Evolutionary conservation across 495 filamentous ascomycete genomes (phyloP).

Genomic region (Lentithecium fluviatile): DNA sequence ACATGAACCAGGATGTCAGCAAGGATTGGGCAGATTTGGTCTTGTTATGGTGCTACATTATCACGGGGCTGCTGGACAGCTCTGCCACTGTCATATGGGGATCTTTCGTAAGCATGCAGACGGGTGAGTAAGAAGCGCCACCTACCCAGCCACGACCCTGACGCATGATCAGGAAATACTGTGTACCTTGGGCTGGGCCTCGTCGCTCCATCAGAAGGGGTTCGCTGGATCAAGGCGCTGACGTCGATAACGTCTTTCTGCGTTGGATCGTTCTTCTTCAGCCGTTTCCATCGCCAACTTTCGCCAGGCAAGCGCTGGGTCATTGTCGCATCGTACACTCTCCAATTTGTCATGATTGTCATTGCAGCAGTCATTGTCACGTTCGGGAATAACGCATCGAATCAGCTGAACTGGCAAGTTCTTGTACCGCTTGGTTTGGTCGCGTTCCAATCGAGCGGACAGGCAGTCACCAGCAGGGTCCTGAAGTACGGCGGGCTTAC

Average conservation of each 20-base stretch:
- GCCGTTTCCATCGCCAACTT: slow-evolving; percentile 58
- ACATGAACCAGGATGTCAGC: slow-evolving; percentile 51
- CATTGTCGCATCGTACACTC: slow-evolving; percentile 58
- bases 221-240: slow-evolving; percentile 65
- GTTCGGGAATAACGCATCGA: slow-evolving; percentile 40
- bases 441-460: slow-evolving; percentile 69
- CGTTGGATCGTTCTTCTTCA: slow-evolving; percentile 64
- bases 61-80: slow-evolving; percentile 73
- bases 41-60: slow-evolving; percentile 65
- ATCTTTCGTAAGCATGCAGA: slow-evolving; percentile 77
- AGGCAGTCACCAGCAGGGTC: slow-evolving; percentile 66
- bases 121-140: slow-evolving; percentile 47
- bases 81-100: slow-evolving; percentile 71
- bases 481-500: slow-evolving; percentile 62
- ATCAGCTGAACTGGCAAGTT: slow-evolving; percentile 55
- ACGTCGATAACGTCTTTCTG: slow-evolving; percentile 66
- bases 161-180: slow-evolving; percentile 53
- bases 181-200: slow-evolving; percentile 71
- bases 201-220: slow-evolving; percentile 51
- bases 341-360: slow-evolving; percentile 55
- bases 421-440: slow-evolving; percentile 62
- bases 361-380: slow-evolving; percentile 61
- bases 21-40: slow-evolving; percentile 59
- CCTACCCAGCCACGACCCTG: slow-evolving; percentile 6
- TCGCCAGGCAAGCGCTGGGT: slow-evolving; percentile 60